Conservation (phyloP, 1,284 basidiomycete species). For the Sporisorium scitamineum region DNA sequence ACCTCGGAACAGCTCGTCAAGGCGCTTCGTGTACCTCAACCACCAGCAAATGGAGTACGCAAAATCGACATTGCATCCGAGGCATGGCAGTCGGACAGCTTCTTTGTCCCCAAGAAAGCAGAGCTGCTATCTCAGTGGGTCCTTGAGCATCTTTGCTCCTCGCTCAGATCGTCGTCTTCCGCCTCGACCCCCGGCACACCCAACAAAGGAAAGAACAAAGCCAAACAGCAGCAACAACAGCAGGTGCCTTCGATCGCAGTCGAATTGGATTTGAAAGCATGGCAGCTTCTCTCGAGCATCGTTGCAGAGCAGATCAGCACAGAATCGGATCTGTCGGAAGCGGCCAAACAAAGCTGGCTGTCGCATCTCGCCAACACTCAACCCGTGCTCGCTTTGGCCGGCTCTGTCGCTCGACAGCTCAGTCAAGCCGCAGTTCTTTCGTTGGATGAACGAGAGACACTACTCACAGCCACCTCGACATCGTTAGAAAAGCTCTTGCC, state of each 20-base stretch:
- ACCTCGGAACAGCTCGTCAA: conserved; percentile 62
- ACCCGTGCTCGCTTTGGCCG: conserved; percentile 35
- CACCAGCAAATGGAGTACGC: conserved; percentile 21
- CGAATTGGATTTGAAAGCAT: conserved; percentile 37
- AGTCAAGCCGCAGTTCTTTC: conserved; percentile 1
- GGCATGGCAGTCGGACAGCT: conserved; percentile 34
- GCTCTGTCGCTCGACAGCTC: conserved; percentile 25
- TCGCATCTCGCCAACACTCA: conserved; percentile 44
- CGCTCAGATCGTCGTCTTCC: conserved; percentile 11
- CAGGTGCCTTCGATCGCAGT: neutral
- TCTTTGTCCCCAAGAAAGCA: conserved; percentile 55
- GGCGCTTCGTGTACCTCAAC: conserved; percentile 44
- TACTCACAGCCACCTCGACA: conserved; percentile 11
- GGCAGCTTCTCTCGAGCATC: conserved; percentile 42
- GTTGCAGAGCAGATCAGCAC: conserved; percentile 19
- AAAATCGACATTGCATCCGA: conserved; percentile 40
- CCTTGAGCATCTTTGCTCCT: conserved; percentile 46
- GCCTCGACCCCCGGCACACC: conserved; percentile 15
- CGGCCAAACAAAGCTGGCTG: conserved; percentile 42
- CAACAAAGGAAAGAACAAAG: conserved; percentile 36
- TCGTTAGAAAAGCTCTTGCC: conserved; percentile 31
- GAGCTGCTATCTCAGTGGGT: conserved; percentile 54
- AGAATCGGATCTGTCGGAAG: conserved; percentile 26
- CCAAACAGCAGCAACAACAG: conserved; percentile 22
- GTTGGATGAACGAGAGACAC: neutral